Evolutionary conservation across 2,329 filamentous ascomycete species (phyloP), one percentile per base, ranked within the genome.

Genomic region (Aaosphaeria pasadenensis): DNA sequence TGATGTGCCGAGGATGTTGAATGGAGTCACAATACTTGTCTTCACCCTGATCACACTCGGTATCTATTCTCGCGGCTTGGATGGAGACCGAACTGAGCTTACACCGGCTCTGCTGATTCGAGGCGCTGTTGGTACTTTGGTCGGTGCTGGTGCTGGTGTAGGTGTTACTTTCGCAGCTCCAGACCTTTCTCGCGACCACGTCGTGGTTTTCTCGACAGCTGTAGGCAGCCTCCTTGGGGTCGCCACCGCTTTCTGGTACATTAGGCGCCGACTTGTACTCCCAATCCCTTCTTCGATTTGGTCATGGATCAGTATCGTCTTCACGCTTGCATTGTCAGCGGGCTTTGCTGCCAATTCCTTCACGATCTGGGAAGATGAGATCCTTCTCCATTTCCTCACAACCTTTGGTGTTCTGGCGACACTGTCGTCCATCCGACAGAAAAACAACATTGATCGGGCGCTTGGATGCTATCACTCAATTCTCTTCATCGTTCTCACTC

Each of bases 321-420:
- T 95, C 57, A 91, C 91, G 0, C 69, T 91, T n/a, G 84, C 87
- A 52, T 89, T 96, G 63, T 95, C 91, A n/a, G 76, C 89, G 44
- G 92, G 94, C 6, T 99, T 97, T 67, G 92, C 92, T 0, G 94
- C 94, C 4, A 99, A 99, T 72, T 99, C 94, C 0, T 99, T 91
- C 72, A 97, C 92, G 0, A 96, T 99, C 56, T 99, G 94, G 91
- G 94, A 99, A 73, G 94, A 99, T 63, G 88, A 90, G 11, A 96
- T 96, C 47, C 79, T 96, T 4, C 78, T 96, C 3, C 96, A 95
- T 74, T 92, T 97, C 73, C 82, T 96, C 49, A 84, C 85, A 2
- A 94, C 91, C 0, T 96, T 97, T 65, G 91, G 91, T 30, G 71
- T 91, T 5, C 78, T 86, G n/a, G 83, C 87, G 33, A 81, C 87